Evolutionary conservation across 1,139 yeast genomes (phyloP), one percentile per base, ranked within the genome.

Genomic region (Candida sojae): DNA sequence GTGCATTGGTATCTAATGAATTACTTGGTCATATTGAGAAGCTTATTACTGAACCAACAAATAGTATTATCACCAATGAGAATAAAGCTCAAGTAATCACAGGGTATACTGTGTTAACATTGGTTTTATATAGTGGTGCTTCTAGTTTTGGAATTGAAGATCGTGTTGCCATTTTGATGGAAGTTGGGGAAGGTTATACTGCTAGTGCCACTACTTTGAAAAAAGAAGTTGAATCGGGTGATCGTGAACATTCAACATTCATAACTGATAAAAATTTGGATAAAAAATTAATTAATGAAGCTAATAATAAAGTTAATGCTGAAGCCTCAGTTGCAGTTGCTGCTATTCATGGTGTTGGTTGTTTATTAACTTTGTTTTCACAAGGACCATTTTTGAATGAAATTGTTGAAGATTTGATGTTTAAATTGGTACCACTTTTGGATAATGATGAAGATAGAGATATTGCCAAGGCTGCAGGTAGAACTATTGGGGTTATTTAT

Each of bases 401-500:
- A 46, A 47, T 70, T 2, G 49, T 75, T 7, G 72, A 72, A 43
- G 73, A 68, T 39, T 61, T 62, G 21, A 56, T 76, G 48, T 59
- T 71, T 30, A 76, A 75, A 44, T 58, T 76, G 21, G 66, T 76
- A 11, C 68, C 71, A 6, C 64, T 76, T 40, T 62, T 79, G 30
- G 79, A 75, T 48, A 69, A 73, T 53, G 83, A 78, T 34, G 67
- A 63, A 32, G 67, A 62, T 52, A 55, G 69, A 46, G 74, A 79
- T 48, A 61, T 72, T 53, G 56, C 78, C 44, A 65, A 80, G 59
- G 81, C 91, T 33, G 79, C 83, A 9, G 85, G 84, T 32, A 70
- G 86, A 61, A 69, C 84, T 5, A 70, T 84, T 52, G 93, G 86
- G 0, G 71, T 86, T 36, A 73, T 78, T 52, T 85, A 82, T 61